A percentile compares a stretch with the other conserved stretches of the same genome.
Conservation (phyloP, 139 green algal species). For the Picochlorum sp. region DNA sequence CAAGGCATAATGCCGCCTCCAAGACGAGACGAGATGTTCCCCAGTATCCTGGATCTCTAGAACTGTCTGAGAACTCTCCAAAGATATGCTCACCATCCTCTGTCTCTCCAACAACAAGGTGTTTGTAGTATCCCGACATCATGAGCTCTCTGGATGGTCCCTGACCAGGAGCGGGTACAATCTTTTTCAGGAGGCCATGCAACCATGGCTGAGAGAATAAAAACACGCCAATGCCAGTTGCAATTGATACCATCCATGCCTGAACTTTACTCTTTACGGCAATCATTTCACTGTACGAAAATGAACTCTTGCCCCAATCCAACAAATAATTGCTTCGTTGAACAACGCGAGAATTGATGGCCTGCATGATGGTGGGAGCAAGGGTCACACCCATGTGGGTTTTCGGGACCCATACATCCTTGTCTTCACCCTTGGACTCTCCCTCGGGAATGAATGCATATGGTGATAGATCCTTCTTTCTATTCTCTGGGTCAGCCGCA, state of each 20-base stretch:
- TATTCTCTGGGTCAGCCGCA: background rate
- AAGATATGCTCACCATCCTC: background rate
- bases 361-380: conserved; percentile 30
- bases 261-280: conserved; percentile 4
- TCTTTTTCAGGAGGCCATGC: conserved; percentile 22
- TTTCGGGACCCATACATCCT: conserved; percentile 22
- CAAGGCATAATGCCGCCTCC: conserved; percentile 50
- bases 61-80: conserved; percentile 14
- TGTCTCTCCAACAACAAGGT: conserved; percentile 14
- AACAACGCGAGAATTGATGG: conserved; percentile 58
- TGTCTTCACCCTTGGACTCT: conserved; percentile 7
- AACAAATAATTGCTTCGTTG: conserved; percentile 46
- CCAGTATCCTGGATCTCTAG: conserved; percentile 23
- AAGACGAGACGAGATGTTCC: conserved; percentile 34
- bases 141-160: conserved; percentile 16
- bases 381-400: conserved; percentile 9
- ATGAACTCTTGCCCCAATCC: conserved; percentile 23
- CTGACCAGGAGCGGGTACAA: conserved; percentile 26
- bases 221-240: background rate
- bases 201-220: conserved; percentile 19
- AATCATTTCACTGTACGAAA: conserved; percentile 49
- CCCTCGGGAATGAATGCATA: conserved; percentile 17
- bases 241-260: conserved; percentile 11
- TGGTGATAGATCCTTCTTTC: background rate
- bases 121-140: conserved; percentile 16